Evolutionary conservation across 179 eudicot species (phyloP), one percentile per base, ranked within the genome.

Genomic region (Beta corolliflora): DNA sequence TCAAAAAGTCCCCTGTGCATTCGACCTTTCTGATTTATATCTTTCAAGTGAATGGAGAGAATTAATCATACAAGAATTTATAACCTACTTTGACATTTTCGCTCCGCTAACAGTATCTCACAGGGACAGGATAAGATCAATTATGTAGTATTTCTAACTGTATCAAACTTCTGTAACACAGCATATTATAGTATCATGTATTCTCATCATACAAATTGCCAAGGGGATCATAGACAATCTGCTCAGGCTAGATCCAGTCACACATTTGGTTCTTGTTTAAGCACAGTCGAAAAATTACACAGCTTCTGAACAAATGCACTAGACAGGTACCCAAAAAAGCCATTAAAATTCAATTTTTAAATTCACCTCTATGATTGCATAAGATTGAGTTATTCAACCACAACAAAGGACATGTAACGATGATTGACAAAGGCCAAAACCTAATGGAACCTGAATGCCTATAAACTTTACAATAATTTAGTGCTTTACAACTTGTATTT

Each of bases 401-500:
- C 56, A 63, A 19, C 21, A 0, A 59, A 10, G 55, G 66, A 63
- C 63, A 50, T 41, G 64, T 48, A 12, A 75, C 9, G 41, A 58
- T 71, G 58, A 25, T 53, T 81, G 66, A 65, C 48, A 15, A 63
- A 4, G 56, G 66, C 71, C 64, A 59, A 67, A 68, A 44, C n/a
- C 76, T 21, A 68, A n/a, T 63, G 71, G 68, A 65, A 81, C 11
- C 53, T 31, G 50, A 29, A 52, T 63, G 41, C 81, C 77, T 77
- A 60, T 61, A 48, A 66, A 61, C 82, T 77, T 72, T 73, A 75
- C 67, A 75, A 61, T 56, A 85, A 50, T 70, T 45, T 69, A 60
- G 65, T 75, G 21, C 78, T 48, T 77, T 9, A 21, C 31, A 59
- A 44, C 48, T 52, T 36, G 41, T 79, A 25, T 41, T 61, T 70